Evolutionary conservation across 2,329 filamentous ascomycete species (phyloP), one percentile per base, ranked within the genome.

Genomic region (Ophiocordyceps robertsii): DNA sequence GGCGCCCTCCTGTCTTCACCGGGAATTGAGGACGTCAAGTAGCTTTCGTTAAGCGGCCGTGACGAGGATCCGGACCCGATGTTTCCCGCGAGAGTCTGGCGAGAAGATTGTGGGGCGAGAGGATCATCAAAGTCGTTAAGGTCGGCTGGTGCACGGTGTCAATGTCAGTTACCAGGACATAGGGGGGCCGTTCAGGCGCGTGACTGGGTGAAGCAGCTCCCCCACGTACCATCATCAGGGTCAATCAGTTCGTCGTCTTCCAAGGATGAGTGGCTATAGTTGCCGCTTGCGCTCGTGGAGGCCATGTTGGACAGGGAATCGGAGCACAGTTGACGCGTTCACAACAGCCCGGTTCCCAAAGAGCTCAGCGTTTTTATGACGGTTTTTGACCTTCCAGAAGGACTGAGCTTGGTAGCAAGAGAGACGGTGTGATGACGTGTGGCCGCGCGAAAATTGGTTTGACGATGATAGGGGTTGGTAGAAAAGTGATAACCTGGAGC

Each of bases 111-210:
- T 46, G 65, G 64, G 49, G 74, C 70, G 49, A 92, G 72, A 35
- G 89, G 88, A 64, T 95, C 88, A 57, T 95, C 89, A 56, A 95
- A 87, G 61, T 95, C 88, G 62, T 92, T 84, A 56, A 95, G 80
- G 53, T 88, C 86, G 56, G 84, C 85, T 86, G 55, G 14, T 12
- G 27, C 12, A 29, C 2, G 29, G 12, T 17, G 32, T 6, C 32
- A n/a, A 8, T 21, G 16, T 43, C 33, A 46, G 42, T 35, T 6
- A 8, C 21, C 21, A 29, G 16, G 8, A 14, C 31, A 12, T 8
- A 6, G 21, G 14, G 24, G 14, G 19, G 10, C 24, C 14, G 6
- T 29, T 17, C 30, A 32, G 30, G 5, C 12, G 31, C n/a, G 12
- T 32, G 12, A 11, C 2, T 11, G 12, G 31, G 6, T 13, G 31